Conservation (phyloP, 257 asterid species). For the Nicotiana noctiflora region DNA sequence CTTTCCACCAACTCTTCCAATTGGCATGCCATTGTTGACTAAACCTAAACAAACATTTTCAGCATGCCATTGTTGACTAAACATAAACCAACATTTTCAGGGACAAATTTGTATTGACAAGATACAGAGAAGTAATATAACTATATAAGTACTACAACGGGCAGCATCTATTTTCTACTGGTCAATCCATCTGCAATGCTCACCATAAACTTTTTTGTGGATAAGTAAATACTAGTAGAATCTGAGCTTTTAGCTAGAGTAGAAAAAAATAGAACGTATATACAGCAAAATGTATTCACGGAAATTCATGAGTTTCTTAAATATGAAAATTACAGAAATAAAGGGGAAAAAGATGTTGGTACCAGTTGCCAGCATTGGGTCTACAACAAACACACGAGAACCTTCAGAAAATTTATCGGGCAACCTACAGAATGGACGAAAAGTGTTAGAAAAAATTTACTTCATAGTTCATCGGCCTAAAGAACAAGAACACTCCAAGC, state of each 20-base stretch:
- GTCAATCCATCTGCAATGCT: not conserved
- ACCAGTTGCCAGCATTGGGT: slow-evolving; percentile 99
- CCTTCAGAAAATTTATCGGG: slow-evolving; percentile 84
- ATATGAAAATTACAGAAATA: not conserved
- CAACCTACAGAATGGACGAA: slow-evolving; percentile 41
- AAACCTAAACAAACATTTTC: too few species aligned
- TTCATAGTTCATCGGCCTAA: not conserved
- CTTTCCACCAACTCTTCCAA: too few species aligned
- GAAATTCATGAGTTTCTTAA: not conserved
- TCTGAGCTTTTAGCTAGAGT: not conserved
- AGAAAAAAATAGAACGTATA: not conserved
- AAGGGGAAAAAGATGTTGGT: not conserved
- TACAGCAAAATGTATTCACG: not conserved
- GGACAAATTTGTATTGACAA: not conserved
- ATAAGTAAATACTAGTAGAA: not conserved
- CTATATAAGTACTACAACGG: not conserved
- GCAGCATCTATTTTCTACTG: not conserved
- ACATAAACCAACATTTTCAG: too few species aligned
- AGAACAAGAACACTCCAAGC: not conserved
- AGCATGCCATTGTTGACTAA: too few species aligned
- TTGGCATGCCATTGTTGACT: too few species aligned
- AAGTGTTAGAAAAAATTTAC: not conserved
- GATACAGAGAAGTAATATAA: not conserved
- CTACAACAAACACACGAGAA: slow-evolving; percentile 72
- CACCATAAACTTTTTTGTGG: not conserved